These are phyloP conservation scores for Amaranthus cruentus DNA, from an alignment of 148 eudicot genomes.

Conservation along the genomic window DNA sequence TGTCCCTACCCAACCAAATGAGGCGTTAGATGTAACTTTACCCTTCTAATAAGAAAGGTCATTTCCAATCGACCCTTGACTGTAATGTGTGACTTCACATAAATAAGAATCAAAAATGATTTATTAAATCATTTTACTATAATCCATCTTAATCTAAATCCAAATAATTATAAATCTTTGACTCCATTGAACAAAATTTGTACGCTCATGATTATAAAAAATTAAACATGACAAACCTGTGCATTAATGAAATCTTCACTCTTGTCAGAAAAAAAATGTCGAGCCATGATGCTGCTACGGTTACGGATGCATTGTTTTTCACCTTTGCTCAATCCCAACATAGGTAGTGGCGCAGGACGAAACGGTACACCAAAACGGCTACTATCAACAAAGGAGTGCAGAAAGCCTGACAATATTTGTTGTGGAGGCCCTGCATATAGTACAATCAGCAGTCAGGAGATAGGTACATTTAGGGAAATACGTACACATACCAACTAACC, in stretches of 20 bases:
- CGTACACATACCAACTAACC: not conserved
- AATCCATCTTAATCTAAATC: too few species aligned
- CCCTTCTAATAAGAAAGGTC: too few species aligned
- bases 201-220: too few species aligned
- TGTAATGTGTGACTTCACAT: too few species aligned
- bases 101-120: too few species aligned
- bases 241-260: conserved; percentile 82
- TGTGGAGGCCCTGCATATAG: conserved; percentile 82
- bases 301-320: conserved; percentile 94
- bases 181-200: too few species aligned
- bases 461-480: not conserved
- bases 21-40: too few species aligned
- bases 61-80: too few species aligned
- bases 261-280: conserved; percentile 85
- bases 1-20: too few species aligned
- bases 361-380: conserved; percentile 65
- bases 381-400: conserved; percentile 91
- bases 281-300: conserved; percentile 95
- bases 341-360: conserved; percentile 72
- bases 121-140: too few species aligned
- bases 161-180: too few species aligned
- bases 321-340: conserved; percentile 80
- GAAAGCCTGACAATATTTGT: conserved; percentile 73
- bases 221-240: conserved; percentile 47
- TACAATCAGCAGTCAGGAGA: not conserved